phyloP scores from a whole-genome alignment of 805 yeast genomes.

The Barnettozyma sp. region DNA sequence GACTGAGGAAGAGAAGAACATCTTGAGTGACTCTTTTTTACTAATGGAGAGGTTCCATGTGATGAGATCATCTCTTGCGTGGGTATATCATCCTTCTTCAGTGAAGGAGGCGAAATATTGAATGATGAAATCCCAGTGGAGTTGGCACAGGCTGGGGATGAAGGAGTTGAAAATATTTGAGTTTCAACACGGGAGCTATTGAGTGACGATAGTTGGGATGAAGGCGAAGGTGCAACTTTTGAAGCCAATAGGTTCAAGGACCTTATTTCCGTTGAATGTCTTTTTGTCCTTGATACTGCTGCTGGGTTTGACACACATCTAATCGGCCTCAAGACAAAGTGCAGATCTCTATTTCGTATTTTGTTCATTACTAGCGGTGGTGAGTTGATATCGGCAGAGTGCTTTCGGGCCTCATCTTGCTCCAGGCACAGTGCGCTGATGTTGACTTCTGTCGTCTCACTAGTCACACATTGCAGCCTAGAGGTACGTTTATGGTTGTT shows the following conservation, averaged over 20 bases:
- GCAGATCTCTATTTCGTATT: neutral
- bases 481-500: too few relatives aligned
- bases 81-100: neutral
- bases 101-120: neutral
- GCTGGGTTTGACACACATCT: constrained; percentile 14
- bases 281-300: neutral
- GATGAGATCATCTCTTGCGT: neutral
- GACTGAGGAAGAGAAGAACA: constrained; percentile 10
- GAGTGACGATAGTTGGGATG: constrained; percentile 14
- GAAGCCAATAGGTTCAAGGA: constrained; percentile 10
- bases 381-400: too few relatives aligned
- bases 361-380: too few relatives aligned
- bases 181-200: constrained; percentile 12
- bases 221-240: constrained; percentile 1
- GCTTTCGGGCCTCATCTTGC: too few relatives aligned
- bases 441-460: too few relatives aligned
- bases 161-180: constrained; percentile 6
- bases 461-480: too few relatives aligned
- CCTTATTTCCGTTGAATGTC: constrained; percentile 3
- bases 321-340: constrained; percentile 14
- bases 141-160: neutral
- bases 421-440: too few relatives aligned
- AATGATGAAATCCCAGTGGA: neutral
- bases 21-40: constrained; percentile 4
- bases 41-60: neutral